Evolutionary conservation across 2,329 filamentous ascomycete species (phyloP), one percentile per base, ranked within the genome.

Genomic region (Calonectria multiphialidica): DNA sequence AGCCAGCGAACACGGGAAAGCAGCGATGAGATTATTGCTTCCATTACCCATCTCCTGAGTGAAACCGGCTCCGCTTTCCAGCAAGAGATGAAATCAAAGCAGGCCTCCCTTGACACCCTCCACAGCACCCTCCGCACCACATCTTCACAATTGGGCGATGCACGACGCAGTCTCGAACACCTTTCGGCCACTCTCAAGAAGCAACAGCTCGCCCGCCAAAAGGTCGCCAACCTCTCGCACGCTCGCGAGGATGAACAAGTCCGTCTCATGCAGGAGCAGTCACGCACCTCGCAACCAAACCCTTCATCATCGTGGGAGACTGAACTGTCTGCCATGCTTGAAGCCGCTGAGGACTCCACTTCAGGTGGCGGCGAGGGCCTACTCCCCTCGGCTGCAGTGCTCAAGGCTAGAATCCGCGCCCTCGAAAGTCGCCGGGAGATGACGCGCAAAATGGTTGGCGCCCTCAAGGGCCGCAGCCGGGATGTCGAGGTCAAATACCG

Each of bases 401-500:
- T 98, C 33, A 89, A 90, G 33, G 92, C 94, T 40, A 88, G 93
- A 8, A 86, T 95, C 23, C 89, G 90, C 47, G 94, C 94, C 3
- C 93, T 98, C 72, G 88, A 90, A 68, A 86, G 87, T 15, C 92
- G 95, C 57, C 95, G 95, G 53, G 87, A 89, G 49, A 87, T 89
- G 21, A 91, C 97, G 15, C 87, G 90, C 66, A 90, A 91, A 63
- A 91, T 93, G 77, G 92, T 95, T 2, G 89, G 90, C 21, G 90
- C 90, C 7, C 88, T 99, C 10, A 93, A 95, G 81, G 92, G 93
- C 35, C 92, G 94, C 72, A 96, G 95, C 77, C 93, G 92, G 5
- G 95, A 98, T 66, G 88, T 98, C 4, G 96, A 98, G 80, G 88
- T 93, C 76, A 95, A 97, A 83, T 98, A 98, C 82, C 90, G 95